phyloP scores from a whole-genome alignment of 2,329 filamentous ascomycete genomes.

The Fusarium sp. region DNA sequence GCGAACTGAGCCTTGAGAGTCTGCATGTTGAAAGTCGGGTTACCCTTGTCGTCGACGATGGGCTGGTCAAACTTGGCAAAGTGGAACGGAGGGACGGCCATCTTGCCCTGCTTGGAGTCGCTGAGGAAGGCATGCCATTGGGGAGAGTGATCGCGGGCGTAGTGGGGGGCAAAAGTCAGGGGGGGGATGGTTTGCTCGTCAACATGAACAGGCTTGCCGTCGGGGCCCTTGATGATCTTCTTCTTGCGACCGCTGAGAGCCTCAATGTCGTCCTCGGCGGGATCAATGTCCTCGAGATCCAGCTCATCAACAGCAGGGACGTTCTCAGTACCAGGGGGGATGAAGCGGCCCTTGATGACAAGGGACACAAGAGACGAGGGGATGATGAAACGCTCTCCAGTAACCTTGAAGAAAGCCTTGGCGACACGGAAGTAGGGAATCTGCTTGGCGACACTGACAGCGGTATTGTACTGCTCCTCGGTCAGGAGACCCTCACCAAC shows the following conservation, averaged over 20 bases:
- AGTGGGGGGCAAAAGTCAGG: constrained; percentile 91
- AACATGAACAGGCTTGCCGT: constrained; percentile 67
- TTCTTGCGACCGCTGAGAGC: constrained; percentile 84
- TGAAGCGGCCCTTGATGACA: constrained; percentile 93
- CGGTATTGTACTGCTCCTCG: constrained; percentile 80
- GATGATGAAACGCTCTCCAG: constrained; percentile 92
- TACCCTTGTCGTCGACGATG: constrained; percentile 81
- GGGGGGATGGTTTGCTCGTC: constrained; percentile 79
- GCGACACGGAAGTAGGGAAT: constrained; percentile 86
- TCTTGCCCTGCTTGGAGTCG: constrained; percentile 93
- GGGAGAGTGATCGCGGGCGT: constrained; percentile 88
- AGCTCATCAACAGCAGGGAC: constrained; percentile 80
- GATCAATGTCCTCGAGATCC: constrained; percentile 91
- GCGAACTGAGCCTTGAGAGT: constrained; percentile 98
- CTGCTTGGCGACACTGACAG: constrained; percentile 82
- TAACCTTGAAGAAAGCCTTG: constrained; percentile 98
- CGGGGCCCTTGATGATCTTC: constrained; percentile 71
- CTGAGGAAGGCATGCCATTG: constrained; percentile 95
- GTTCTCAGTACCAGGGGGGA: constrained; percentile 84
- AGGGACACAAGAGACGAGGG: constrained; percentile 93
- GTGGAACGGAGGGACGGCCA: constrained; percentile 96
- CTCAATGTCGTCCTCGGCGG: constrained; percentile 91
- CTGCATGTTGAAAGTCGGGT: constrained; percentile 94
- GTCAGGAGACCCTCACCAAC: constrained; percentile 78
- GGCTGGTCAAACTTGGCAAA: constrained; percentile 93